These are phyloP conservation scores for Carex littledalei DNA, from an alignment of 176 grass and related monocot species.

Conservation along the genomic window DNA sequence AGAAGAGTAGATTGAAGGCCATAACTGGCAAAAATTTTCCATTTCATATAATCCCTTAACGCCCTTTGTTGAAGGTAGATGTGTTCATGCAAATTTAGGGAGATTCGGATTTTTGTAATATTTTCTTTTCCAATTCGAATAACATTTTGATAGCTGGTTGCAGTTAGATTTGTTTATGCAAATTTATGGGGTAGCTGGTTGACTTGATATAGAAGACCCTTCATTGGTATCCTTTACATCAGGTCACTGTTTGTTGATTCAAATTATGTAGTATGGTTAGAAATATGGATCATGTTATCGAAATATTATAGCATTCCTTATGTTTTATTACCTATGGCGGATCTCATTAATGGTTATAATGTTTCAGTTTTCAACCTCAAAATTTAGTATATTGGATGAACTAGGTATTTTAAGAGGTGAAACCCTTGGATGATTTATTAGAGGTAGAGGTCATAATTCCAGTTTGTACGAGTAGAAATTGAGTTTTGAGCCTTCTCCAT, in stretches of 20 bases:
- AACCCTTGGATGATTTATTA: not conserved
- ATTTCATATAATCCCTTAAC: not conserved
- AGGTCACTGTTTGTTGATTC: not conserved
- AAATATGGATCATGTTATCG: not conserved
- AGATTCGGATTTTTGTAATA: conserved; percentile 12
- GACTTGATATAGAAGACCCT: not conserved
- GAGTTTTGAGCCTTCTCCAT: not conserved
- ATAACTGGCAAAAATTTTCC: not conserved
- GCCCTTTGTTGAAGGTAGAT: conserved; percentile 8
- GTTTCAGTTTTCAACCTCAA: not conserved
- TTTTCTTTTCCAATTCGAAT: not conserved
- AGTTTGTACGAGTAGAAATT: not conserved
- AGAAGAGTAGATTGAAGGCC: not conserved
- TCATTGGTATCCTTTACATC: not conserved
- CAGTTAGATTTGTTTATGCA: too few species aligned
- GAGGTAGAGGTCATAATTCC: not conserved
- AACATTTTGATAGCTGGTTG: not conserved
- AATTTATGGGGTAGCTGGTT: not conserved
- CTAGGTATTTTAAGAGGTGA: not conserved
- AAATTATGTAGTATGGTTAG: not conserved
- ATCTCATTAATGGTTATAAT: not conserved
- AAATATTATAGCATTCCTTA: not conserved
- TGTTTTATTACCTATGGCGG: not conserved
- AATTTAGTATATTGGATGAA: not conserved
- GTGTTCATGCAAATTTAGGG: conserved; percentile 12